Evolutionary conservation across 2,329 filamentous ascomycete genomes (phyloP).

Genomic region (Didymella exigua): DNA sequence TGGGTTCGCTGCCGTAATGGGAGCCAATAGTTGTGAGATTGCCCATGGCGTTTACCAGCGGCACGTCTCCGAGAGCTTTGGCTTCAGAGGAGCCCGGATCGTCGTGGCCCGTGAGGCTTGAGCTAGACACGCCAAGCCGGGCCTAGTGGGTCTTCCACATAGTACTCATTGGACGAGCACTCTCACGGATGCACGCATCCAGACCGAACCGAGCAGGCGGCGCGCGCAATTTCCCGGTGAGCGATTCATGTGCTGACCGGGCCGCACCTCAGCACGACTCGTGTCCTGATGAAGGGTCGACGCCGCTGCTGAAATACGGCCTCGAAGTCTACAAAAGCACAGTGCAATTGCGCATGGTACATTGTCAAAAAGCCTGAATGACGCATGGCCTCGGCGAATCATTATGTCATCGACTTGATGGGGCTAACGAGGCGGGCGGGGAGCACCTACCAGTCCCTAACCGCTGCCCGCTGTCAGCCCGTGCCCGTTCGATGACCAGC

Average conservation of each 20-base stretch:
- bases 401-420: not conserved
- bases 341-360: not conserved
- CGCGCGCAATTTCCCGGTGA: conserved; percentile 1
- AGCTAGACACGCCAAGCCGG: conserved; percentile 1
- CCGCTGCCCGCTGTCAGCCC: conserved; percentile 3
- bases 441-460: not conserved
- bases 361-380: not conserved
- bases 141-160: not conserved
- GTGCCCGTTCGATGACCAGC: not conserved
- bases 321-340: not conserved
- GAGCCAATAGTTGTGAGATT: conserved; percentile 12
- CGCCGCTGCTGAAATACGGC: not conserved
- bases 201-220: conserved; percentile 9
- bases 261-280: conserved; percentile 1
- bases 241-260: conserved; percentile 8
- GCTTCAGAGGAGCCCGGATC: conserved; percentile 2
- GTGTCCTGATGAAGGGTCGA: not conserved
- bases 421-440: not conserved
- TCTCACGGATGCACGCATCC: not conserved
- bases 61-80: not conserved
- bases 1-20: conserved; percentile 5
- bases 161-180: not conserved
- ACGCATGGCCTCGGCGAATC: not conserved
- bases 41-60: conserved; percentile 3
- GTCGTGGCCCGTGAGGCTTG: not conserved